Evolutionary conservation across 495 filamentous ascomycete species (phyloP).

Genomic region (Penicillium ucsense): DNA sequence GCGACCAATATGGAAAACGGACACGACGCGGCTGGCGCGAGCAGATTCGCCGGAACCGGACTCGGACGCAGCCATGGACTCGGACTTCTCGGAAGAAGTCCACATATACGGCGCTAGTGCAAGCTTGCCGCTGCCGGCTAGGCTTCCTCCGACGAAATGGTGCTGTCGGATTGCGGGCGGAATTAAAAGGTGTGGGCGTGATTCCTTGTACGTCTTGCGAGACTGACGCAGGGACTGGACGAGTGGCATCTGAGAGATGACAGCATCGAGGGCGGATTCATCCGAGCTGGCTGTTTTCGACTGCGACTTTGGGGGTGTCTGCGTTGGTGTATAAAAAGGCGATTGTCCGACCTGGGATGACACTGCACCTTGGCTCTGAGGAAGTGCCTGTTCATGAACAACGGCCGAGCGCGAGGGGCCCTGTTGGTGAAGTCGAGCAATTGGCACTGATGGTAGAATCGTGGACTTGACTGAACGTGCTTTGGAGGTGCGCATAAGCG

Average conservation of each 20-base stretch:
- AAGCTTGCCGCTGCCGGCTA: constrained; percentile 62
- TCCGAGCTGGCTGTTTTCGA: constrained; percentile 1
- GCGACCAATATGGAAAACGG: constrained; percentile 29
- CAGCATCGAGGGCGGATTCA: constrained; percentile 39
- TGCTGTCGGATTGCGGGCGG: constrained; percentile 16
- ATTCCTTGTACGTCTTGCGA: constrained; percentile 52
- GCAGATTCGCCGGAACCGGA: constrained; percentile 3
- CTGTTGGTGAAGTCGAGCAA: constrained; percentile 16
- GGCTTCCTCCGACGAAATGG: constrained; percentile 33
- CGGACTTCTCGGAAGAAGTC: constrained; percentile 15
- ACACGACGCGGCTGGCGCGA: constrained; percentile 20
- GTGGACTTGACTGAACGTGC: background rate
- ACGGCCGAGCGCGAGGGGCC: constrained; percentile 18
- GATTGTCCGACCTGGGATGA: constrained; percentile 2
- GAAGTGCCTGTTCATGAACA: constrained; percentile 19
- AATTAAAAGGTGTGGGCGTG: constrained; percentile 49
- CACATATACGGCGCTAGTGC: constrained; percentile 72
- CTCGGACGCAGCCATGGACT: no score
- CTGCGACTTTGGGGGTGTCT: background rate
- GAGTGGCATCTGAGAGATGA: constrained; percentile 65
- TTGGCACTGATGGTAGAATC: background rate
- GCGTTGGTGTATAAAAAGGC: constrained; percentile 4
- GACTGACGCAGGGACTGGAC: constrained; percentile 52
- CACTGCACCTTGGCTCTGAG: constrained; percentile 10
- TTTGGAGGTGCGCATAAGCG: constrained; percentile 7